Percentiles rank a stretch among this genome's conserved stretches.
These are phyloP conservation scores for Pseudocercospora ulei DNA, from an alignment of 2,329 filamentous ascomycete genomes.

Conservation along the genomic window DNA sequence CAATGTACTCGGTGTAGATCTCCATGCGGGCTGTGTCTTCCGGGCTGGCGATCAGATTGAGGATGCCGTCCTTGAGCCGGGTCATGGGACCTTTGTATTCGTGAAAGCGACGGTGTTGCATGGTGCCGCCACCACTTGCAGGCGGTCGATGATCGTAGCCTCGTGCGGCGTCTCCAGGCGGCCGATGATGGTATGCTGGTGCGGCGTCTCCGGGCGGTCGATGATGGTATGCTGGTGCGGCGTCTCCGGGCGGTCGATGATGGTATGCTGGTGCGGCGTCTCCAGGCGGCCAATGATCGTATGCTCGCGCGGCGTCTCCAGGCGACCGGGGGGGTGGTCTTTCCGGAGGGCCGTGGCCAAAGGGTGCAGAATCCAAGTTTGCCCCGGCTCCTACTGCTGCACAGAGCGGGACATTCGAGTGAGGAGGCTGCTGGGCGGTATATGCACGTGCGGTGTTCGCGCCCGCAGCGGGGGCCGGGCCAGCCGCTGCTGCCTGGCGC, in stretches of 20 bases:
- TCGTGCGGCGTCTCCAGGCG: slow-evolving; percentile 7
- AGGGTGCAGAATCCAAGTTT: slow-evolving; percentile 13
- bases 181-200: too few relatives aligned
- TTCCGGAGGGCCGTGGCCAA: slow-evolving; percentile 20
- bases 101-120: slow-evolving; percentile 34
- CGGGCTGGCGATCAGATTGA: slow-evolving; percentile 34
- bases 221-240: too few relatives aligned
- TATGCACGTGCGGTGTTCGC: slow-evolving; percentile 25
- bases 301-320: too few relatives aligned
- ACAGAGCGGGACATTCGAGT: slow-evolving; percentile 40
- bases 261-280: slow-evolving; percentile 15
- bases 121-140: slow-evolving; percentile 14
- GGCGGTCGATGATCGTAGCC: slow-evolving; percentile 17
- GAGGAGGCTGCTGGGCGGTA: slow-evolving; percentile 39
- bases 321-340: too few relatives aligned
- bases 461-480: slow-evolving; percentile 36
- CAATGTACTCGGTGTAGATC: slow-evolving; percentile 58
- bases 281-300: slow-evolving; percentile 7
- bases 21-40: slow-evolving; percentile 58
- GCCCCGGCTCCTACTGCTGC: slow-evolving; percentile 41
- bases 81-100: slow-evolving; percentile 49
- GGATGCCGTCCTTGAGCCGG: slow-evolving; percentile 51
- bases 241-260: slow-evolving; percentile 13
- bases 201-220: too few relatives aligned
- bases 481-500: slow-evolving; percentile 32